Conservation (phyloP, 257 asterid species). For the Thymus quinquecostatus region DNA sequence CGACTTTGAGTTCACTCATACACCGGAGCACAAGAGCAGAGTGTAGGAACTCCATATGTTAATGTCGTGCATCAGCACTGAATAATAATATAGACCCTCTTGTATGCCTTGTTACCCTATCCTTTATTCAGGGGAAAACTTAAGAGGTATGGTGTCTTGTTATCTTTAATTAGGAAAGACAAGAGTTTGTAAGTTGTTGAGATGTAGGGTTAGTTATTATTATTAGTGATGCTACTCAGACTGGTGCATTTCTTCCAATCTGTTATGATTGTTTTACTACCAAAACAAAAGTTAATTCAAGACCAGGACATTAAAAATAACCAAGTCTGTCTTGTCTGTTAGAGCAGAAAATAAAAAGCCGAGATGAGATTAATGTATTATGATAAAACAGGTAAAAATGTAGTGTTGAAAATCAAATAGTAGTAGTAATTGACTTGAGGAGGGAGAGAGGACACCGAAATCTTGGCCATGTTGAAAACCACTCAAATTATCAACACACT, state of each 20-base stretch:
- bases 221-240: background rate
- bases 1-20: constrained; percentile 80
- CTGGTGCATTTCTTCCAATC: background rate
- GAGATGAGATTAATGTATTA: too few species aligned
- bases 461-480: constrained; percentile 41
- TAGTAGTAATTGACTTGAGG: background rate
- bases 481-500: constrained; percentile 28
- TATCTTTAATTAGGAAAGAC: background rate
- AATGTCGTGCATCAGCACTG: too few species aligned
- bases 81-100: background rate
- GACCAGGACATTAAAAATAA: too few species aligned
- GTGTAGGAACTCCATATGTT: constrained; percentile 20
- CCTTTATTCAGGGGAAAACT: background rate
- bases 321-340: too few species aligned
- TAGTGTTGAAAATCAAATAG: too few species aligned
- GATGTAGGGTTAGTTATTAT: too few species aligned
- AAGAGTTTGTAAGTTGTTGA: too few species aligned
- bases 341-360: too few species aligned
- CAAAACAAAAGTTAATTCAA: too few species aligned
- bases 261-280: background rate
- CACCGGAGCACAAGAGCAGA: constrained; percentile 73
- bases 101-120: background rate
- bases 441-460: background rate
- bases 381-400: too few species aligned
- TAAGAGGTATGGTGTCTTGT: background rate